These are phyloP conservation scores for Pseudomonodictys pantanalensis DNA, from an alignment of 495 filamentous ascomycete species.

Conservation along the genomic window DNA sequence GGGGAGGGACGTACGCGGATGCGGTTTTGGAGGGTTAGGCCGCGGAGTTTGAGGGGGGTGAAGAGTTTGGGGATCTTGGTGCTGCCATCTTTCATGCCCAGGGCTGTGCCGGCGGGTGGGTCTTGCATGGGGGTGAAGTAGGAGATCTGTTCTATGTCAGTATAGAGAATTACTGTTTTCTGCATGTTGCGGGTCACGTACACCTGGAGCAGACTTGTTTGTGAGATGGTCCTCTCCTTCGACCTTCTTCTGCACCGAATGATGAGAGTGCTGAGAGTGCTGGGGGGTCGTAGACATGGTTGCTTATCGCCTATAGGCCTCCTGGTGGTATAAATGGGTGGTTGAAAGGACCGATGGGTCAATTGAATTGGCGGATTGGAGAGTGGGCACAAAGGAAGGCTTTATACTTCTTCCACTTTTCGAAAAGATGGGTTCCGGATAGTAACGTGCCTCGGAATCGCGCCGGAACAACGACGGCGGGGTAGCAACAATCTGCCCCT, in stretches of 20 bases:
- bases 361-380: too few species aligned
- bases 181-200: neutral
- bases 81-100: constrained; percentile 28
- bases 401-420: too few species aligned
- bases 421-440: too few species aligned
- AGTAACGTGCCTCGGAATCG: too few species aligned
- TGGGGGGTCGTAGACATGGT: constrained; percentile 20
- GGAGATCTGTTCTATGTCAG: constrained; percentile 17
- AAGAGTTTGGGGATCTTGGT: constrained; percentile 36
- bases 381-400: too few species aligned
- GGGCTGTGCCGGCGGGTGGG: constrained; percentile 31
- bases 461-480: too few species aligned
- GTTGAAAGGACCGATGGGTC: neutral
- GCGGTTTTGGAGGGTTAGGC: constrained; percentile 69
- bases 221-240: constrained; percentile 11
- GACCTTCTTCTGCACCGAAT: constrained; percentile 7
- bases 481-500: too few species aligned
- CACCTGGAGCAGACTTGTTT: constrained; percentile 29
- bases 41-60: constrained; percentile 52
- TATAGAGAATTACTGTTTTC: neutral
- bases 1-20: constrained; percentile 48
- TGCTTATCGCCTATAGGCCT: too few species aligned
- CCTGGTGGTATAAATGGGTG: neutral
- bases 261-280: constrained; percentile 24
- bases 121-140: constrained; percentile 34